A percentile compares a stretch with the other conserved stretches of the same genome.
These are phyloP conservation scores for Entomortierella beljakovae DNA, from an alignment of 192 early-diverging fungal genomes.

Conservation along the genomic window DNA sequence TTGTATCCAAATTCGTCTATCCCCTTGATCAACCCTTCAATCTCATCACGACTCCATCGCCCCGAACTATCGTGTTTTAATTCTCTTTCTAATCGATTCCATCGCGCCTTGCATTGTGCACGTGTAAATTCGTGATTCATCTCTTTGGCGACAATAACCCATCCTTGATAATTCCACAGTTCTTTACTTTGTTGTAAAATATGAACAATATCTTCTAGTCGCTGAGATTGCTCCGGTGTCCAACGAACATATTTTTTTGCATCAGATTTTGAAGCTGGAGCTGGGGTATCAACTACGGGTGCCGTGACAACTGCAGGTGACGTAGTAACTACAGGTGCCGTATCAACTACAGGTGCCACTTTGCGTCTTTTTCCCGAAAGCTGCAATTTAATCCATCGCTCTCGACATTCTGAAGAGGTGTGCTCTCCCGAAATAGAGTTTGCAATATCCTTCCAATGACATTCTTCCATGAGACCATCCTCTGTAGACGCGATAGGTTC, in stretches of 20 bases:
- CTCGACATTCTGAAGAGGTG: conserved; percentile 16
- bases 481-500: neutral
- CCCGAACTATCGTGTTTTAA: neutral
- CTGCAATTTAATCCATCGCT: conserved; percentile 17
- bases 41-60: conserved; percentile 15
- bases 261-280: neutral
- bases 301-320: too few relatives aligned
- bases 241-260: neutral
- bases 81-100: conserved; percentile 10
- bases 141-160: conserved; percentile 5
- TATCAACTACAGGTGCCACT: neutral
- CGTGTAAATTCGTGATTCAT: conserved; percentile 20
- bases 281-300: neutral
- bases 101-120: conserved; percentile 24
- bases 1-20: neutral
- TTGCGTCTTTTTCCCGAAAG: neutral
- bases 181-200: neutral
- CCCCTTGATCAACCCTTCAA: conserved; percentile 14
- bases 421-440: conserved; percentile 16
- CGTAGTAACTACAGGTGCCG: too few relatives aligned
- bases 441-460: conserved; percentile 18
- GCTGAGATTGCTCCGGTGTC: conserved; percentile 15
- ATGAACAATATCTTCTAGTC: conserved; percentile 6
- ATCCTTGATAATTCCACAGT: neutral
- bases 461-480: neutral